phyloP scores from a whole-genome alignment of 108 stramenopile genomes.

The Skeletonema costatum region DNA sequence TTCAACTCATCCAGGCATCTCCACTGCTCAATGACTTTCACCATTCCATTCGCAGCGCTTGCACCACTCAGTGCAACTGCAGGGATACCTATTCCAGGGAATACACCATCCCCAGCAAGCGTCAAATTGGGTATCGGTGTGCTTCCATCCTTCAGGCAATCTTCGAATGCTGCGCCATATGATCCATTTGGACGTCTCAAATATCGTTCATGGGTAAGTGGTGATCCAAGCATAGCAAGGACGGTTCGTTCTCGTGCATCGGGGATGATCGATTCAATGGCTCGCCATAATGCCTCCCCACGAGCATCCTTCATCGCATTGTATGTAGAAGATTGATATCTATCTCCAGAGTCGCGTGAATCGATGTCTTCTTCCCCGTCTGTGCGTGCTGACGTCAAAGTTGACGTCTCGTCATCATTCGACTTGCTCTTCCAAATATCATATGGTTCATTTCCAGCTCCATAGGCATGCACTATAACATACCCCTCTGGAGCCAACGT shows the following conservation, averaged over 20 bases:
- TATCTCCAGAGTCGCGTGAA: conserved; percentile 27
- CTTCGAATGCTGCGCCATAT: conserved; percentile 89
- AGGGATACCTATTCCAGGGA: conserved; percentile 86
- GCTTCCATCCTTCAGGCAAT: conserved; percentile 79
- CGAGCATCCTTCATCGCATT: conserved; percentile 78
- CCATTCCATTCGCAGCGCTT: conserved; percentile 86
- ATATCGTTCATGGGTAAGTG: conserved; percentile 91
- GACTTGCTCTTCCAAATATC: conserved; percentile 74
- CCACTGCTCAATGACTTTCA: conserved; percentile 66
- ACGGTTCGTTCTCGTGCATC: conserved; percentile 81
- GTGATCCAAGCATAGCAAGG: conserved; percentile 81
- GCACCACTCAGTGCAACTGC: conserved; percentile 89
- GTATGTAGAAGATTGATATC: conserved; percentile 51
- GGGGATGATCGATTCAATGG: conserved; percentile 88
- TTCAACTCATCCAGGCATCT: conserved; percentile 59
- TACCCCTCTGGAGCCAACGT: conserved; percentile 85
- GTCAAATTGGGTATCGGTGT: conserved; percentile 73
- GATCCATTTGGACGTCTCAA: conserved; percentile 79
- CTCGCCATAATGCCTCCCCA: conserved; percentile 82
- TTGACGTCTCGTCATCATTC: background rate
- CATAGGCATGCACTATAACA: conserved; percentile 90
- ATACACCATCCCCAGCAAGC: conserved; percentile 77
- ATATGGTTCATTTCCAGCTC: conserved; percentile 93
- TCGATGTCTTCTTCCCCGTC: background rate
- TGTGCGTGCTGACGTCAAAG: background rate